These are phyloP conservation scores for Erodium texanum DNA, from an alignment of 441 rosid species.

Conservation along the genomic window DNA sequence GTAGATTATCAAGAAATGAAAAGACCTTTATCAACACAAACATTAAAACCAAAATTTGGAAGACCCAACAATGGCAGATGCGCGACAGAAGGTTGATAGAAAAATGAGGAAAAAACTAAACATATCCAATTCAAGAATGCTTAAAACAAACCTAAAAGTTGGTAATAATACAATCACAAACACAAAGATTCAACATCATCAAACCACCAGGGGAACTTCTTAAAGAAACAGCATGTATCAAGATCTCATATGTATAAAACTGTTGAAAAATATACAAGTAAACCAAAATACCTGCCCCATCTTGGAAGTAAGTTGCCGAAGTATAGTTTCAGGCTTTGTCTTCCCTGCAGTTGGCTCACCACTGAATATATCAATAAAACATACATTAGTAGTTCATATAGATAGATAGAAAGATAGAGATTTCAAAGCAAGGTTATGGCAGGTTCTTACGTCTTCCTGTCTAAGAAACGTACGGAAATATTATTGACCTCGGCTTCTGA, in stretches of 20 bases:
- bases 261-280: background rate
- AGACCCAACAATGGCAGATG: background rate
- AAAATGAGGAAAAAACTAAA: background rate
- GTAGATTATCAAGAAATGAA: slow-evolving; percentile 10
- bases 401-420: background rate
- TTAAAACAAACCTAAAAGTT: no score
- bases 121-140: background rate
- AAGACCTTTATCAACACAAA: background rate
- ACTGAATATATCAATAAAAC: slow-evolving; percentile 32
- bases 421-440: slow-evolving; percentile 15
- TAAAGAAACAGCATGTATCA: background rate
- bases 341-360: slow-evolving; percentile 89
- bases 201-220: background rate
- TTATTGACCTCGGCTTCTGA: slow-evolving; percentile 91
- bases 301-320: slow-evolving; percentile 83
- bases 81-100: background rate
- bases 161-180: no score
- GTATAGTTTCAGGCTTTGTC: slow-evolving; percentile 74
- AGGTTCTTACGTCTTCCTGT: slow-evolving; percentile 73
- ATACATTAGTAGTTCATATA: slow-evolving; percentile 9
- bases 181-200: no score
- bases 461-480: slow-evolving; percentile 78
- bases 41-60: background rate
- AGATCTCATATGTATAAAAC: background rate
- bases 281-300: slow-evolving; percentile 70